Evolutionary conservation across 2,329 filamentous ascomycete species (phyloP), one percentile per base, ranked within the genome.

Genomic region (Epichloe hybrida): DNA sequence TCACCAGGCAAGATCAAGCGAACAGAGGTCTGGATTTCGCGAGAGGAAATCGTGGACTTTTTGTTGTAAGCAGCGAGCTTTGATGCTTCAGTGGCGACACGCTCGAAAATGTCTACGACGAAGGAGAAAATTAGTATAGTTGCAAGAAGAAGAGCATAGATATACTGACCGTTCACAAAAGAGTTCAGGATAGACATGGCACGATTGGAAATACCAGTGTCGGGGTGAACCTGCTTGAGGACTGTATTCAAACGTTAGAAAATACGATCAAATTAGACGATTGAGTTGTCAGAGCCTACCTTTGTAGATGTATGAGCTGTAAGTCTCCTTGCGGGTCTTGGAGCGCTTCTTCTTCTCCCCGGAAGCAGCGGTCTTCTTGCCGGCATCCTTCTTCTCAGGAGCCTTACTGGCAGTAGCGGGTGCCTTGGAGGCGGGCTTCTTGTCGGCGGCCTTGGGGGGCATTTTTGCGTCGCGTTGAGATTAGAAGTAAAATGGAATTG

Each of bases 291-390:
- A 31, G 27, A 11, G 57, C 62, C 72, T 69, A 96, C 91, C 93
- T 81, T 97, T 98, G 87, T 97, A 98, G 76, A 98, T 98, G 83
- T 98, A 98, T 51, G 88, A 94, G 62, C 87, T 94, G 80, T 98
- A 98, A n/a, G 93, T 98, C 81, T 98, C 93, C 86, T 97, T 97
- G 76, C 93, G 85, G 61, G 90, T 88, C 90, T 98, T 98, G 78
- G 89, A 95, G 69, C 93, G 88, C 90, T 97, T 98, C 88, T 98
- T 98, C 88, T 97, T 97, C 65, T 97, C 93, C 59, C 93, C 93
- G 68, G 88, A 83, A 56, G 90, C 83, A 54, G 91, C 88, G 47
- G 93, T 97, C 87, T 97, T 98, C 88, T 98, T 98, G 79, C 91
- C 93, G 59, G 91, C 93, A 76, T 97, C 91, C 85, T 97, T 96